These are phyloP conservation scores for Tuber indicum DNA, from an alignment of 495 filamentous ascomycete species.

Conservation along the genomic window DNA sequence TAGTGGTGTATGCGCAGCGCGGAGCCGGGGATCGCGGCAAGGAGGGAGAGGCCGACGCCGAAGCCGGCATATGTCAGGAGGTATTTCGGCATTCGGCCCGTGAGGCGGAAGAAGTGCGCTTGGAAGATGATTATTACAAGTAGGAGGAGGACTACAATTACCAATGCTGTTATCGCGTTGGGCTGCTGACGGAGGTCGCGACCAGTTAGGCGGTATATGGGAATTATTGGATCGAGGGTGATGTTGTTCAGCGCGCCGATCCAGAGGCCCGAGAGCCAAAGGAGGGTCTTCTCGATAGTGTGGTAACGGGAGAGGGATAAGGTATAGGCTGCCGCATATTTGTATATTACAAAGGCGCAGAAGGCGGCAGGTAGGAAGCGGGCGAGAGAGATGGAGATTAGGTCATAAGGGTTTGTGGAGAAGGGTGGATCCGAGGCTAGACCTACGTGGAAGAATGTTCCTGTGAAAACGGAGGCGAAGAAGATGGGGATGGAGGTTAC, in stretches of 20 bases:
- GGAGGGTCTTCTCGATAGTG: conserved; percentile 63
- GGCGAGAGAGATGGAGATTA: conserved; percentile 64
- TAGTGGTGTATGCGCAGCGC: conserved; percentile 91
- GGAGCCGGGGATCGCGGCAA: conserved; percentile 70
- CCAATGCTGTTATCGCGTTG: conserved; percentile 65
- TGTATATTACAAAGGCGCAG: conserved; percentile 65
- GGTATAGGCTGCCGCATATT: conserved; percentile 51
- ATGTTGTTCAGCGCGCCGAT: conserved; percentile 76
- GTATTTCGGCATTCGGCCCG: conserved; percentile 62
- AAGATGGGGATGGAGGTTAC: conserved; percentile 61
- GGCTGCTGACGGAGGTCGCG: conserved; percentile 71
- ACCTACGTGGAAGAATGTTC: conserved; percentile 70
- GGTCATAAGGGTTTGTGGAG: conserved; percentile 47
- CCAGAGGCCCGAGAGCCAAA: conserved; percentile 71
- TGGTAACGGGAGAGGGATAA: conserved; percentile 50
- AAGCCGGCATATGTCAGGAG: conserved; percentile 64
- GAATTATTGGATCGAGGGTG: conserved; percentile 71
- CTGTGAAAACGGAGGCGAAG: conserved; percentile 65
- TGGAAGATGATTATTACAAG: conserved; percentile 58
- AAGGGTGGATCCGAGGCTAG: conserved; percentile 69
- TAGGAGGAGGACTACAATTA: conserved; percentile 59
- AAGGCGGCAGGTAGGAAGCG: conserved; percentile 73
- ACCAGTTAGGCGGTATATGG: conserved; percentile 68
- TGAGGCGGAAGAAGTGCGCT: conserved; percentile 65
- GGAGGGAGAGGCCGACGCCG: conserved; percentile 52